A percentile compares a stretch with the other conserved stretches of the same genome.
Conservation (phyloP, 1,284 basidiomycete genomes). For the Fomes fomentarius region DNA sequence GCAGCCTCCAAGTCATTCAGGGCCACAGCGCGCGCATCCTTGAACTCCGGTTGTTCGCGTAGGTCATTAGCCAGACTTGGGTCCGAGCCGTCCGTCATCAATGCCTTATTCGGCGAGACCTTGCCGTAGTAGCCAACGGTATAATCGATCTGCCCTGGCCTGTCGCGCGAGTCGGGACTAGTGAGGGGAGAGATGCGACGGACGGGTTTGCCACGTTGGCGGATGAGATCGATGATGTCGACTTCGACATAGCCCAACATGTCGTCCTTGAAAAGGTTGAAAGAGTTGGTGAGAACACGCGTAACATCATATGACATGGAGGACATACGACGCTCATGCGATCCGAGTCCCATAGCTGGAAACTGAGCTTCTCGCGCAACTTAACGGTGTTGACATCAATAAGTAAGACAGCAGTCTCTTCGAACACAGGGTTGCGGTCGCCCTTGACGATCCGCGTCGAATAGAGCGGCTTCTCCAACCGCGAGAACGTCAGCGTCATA, state of each 20-base stretch:
- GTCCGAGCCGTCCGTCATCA: slow-evolving; percentile 42
- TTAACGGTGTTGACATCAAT: slow-evolving; percentile 75
- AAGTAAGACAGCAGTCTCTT: slow-evolving; percentile 74
- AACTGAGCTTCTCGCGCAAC: slow-evolving; percentile 63
- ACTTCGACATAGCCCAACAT: slow-evolving; percentile 39
- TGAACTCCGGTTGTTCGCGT: slow-evolving; percentile 34
- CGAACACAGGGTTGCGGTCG: slow-evolving; percentile 73
- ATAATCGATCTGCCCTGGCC: slow-evolving; percentile 41
- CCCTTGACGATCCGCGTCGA: slow-evolving; percentile 72
- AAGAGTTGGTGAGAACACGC: no score
- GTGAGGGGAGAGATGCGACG: slow-evolving; percentile 33
- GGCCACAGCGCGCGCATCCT: slow-evolving; percentile 33
- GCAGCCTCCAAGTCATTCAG: slow-evolving; percentile 45
- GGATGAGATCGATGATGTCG: slow-evolving; percentile 37
- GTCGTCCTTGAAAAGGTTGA: no score
- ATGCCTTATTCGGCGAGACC: slow-evolving; percentile 49
- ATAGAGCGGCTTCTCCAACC: slow-evolving; percentile 66
- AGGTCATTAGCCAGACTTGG: slow-evolving; percentile 40
- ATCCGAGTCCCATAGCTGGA: slow-evolving; percentile 85
- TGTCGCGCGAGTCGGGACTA: slow-evolving; percentile 31
- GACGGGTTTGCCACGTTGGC: slow-evolving; percentile 33
- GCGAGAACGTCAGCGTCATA: slow-evolving; percentile 39
- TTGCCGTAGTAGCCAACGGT: slow-evolving; percentile 71
- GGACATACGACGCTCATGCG: slow-evolving; percentile 42
- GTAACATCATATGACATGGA: no score